Base-by-base conservation (phyloP, 1,284 basidiomycete genomes). In the Mixia osmundae region DNA sequence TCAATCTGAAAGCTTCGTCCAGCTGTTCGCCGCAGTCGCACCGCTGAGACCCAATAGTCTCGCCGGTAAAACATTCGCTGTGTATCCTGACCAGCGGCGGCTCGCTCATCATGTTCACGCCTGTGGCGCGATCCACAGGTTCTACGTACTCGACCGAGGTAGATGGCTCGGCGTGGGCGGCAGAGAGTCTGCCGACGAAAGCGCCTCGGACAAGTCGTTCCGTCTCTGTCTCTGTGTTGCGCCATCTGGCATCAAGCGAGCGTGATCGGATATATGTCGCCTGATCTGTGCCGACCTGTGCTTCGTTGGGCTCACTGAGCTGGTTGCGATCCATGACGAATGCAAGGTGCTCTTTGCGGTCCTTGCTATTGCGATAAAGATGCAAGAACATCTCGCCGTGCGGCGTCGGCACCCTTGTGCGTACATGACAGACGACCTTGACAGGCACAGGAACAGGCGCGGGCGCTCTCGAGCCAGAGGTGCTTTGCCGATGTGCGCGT, bases 11-110 rank as follows among this genome's bases (percentile, higher is more conserved):
- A 19, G 91, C 85, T 56, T 95, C 87, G 57, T 95, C 85, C 11
- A 99, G 66, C 56, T 99, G 91, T 57, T 97, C 87, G 14, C 91
- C 91, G 52, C 91, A 99, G 56, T 99, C 91, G 56, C 91, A 99
- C 22, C 91, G 74, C 74, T 94, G 87, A 53, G 82, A 89, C 8
- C 91, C 91, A 41, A 95, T 74, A 7, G 87, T 97, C 59, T 97
- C 91, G 27, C 91, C 91, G 0, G 91, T 99, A 58, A 87, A 97
- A 57, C 91, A 97, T 55, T 97, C 91, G 15, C 82, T 89, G 59
- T 99, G 91, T 37, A 99, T 87, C 16, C 91, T 71, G 23, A 99
- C 73, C 36, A 97, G 68, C 0, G 91, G 83, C 0, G 73, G 60
- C 9, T 48, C 44, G 22, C 25, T 31, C 22, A 20, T 22, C 18